phyloP scores from a whole-genome alignment of 495 filamentous ascomycete species.

The Cercophora sp. region DNA sequence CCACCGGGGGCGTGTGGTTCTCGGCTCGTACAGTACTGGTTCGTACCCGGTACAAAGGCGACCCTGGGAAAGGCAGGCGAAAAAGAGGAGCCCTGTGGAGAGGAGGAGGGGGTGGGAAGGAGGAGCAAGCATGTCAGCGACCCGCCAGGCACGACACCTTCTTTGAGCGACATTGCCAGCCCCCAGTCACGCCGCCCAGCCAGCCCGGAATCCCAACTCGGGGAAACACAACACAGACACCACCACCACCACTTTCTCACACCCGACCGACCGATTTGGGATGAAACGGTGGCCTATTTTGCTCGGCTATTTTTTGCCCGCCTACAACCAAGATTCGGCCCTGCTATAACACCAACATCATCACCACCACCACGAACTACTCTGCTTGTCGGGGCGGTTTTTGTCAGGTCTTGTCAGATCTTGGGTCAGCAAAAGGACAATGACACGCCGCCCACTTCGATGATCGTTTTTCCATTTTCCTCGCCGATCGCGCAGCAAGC shows the following conservation, averaged over 20 bases:
- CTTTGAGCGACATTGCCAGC: too few species aligned
- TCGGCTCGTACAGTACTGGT: conserved; percentile 14
- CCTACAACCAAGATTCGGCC: background rate
- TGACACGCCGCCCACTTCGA: too few species aligned
- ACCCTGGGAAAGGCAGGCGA: conserved; percentile 10
- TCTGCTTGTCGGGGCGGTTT: too few species aligned
- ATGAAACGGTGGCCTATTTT: background rate
- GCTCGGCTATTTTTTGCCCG: background rate
- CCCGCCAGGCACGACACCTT: too few species aligned
- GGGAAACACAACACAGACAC: conserved; percentile 1
- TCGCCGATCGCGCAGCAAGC: too few species aligned
- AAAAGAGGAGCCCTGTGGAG: conserved; percentile 14
- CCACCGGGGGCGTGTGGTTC: conserved; percentile 20
- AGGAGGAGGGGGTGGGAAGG: background rate
- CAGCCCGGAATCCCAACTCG: background rate
- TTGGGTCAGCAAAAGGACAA: background rate
- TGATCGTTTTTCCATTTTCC: too few species aligned
- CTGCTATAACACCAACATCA: background rate
- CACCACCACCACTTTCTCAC: background rate
- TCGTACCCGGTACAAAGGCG: conserved; percentile 22
- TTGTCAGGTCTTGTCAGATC: background rate
- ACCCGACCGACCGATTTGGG: background rate
- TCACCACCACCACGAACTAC: background rate
- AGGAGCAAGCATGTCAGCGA: conserved; percentile 8
- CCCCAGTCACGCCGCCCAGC: background rate